Conservation (phyloP, 306 rosid species). For the Canavalia ensiformis region DNA sequence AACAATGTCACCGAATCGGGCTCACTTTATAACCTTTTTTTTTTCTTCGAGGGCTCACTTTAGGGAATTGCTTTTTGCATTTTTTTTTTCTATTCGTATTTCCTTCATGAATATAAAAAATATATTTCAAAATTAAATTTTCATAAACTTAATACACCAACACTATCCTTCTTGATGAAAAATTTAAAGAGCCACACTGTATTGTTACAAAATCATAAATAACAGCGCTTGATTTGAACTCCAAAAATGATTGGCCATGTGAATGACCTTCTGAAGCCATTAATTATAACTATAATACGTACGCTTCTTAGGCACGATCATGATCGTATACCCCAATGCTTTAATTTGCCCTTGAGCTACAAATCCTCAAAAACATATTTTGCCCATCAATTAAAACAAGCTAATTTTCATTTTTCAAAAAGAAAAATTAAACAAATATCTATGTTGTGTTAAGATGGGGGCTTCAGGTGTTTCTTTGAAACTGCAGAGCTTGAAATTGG, state of each 20-base stretch:
- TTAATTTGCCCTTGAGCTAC: background rate
- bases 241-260: background rate
- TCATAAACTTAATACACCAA: background rate
- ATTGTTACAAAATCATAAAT: background rate
- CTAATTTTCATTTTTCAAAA: background rate
- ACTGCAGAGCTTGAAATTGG: slow-evolving; percentile 6
- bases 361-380: slow-evolving; percentile 27
- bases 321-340: background rate
- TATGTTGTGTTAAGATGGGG: background rate
- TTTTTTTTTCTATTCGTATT: too few species aligned
- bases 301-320: background rate
- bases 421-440: background rate
- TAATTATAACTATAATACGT: background rate
- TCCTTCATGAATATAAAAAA: too few species aligned
- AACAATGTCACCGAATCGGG: too few species aligned
- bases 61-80: too few species aligned
- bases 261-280: slow-evolving; percentile 23
- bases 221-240: slow-evolving; percentile 16
- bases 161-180: background rate
- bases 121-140: too few species aligned
- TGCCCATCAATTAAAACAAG: slow-evolving; percentile 20
- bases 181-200: background rate
- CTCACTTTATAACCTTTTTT: too few species aligned
- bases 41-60: too few species aligned
- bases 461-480: slow-evolving; percentile 5